Evolutionary conservation across 768 basidiomycete species (phyloP).

Genomic region (Mrakia hoshinonis): DNA sequence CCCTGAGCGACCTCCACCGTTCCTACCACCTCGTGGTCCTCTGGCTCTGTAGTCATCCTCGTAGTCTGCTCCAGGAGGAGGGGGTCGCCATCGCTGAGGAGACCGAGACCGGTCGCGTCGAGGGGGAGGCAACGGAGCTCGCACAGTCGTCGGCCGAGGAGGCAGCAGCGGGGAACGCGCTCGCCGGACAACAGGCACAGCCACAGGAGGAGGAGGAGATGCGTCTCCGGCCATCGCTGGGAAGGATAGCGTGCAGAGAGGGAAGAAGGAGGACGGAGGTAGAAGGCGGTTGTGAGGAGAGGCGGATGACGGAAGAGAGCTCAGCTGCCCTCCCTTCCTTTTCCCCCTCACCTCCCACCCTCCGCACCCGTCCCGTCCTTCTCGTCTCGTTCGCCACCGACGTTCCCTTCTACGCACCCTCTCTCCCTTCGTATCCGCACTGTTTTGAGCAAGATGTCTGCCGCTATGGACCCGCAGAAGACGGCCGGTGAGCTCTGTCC

Average conservation of each 20-base stretch:
- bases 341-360: neutral
- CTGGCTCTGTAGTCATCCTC: neutral
- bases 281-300: neutral
- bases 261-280: neutral
- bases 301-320: neutral
- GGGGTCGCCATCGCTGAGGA: no score
- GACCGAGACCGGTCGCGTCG: no score
- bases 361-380: neutral
- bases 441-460: conserved; percentile 1
- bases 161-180: neutral
- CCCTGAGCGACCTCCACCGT: neutral
- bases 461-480: neutral
- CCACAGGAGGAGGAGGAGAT: neutral
- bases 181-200: no score
- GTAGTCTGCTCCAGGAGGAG: no score
- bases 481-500: neutral
- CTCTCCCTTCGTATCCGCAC: no score
- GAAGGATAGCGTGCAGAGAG: no score
- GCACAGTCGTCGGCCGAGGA: neutral
- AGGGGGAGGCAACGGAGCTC: neutral
- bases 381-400: neutral
- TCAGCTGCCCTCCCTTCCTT: neutral
- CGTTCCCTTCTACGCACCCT: no score
- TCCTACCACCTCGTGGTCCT: neutral
- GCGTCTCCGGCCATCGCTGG: no score